Base-by-base conservation (phyloP, 805 yeast genomes). In the Metschnikowia baotianmanensis region DNA sequence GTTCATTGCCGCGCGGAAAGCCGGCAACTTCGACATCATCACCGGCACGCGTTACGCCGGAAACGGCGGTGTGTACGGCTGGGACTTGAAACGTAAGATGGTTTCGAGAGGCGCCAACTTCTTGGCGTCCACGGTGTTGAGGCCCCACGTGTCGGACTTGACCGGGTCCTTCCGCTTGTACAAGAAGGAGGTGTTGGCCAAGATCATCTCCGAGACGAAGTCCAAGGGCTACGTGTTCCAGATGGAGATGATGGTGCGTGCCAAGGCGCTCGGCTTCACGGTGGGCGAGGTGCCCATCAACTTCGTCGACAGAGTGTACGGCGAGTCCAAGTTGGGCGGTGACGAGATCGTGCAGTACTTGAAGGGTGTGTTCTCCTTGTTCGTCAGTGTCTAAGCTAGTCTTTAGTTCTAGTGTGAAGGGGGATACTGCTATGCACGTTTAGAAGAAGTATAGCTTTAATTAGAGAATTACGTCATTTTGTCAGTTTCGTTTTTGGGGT, bases 161-260 rank as follows among this genome's bases (percentile, higher is more conserved):
- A 83, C 91, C 20, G 91, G 91, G 23, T 80, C 86, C 18, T 83
- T 77, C 73, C 76, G 89, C 58, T 72, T 83, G 50, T 83, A 84
- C 70, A 82, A 82, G 61, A 83, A 82, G 61, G 77, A 73, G 4
- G 89, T 75, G 2, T 71, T 83, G 59, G 76, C 78, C 47, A 76
- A 79, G 56, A 75, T 84, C 48, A 84, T 83, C 48, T 76, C 69
- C 35, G 83, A 72, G 43, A 83, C 90, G 34, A 72, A 76, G 57
- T 78, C 86, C 26, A 83, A 84, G 65, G 91, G 91, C 37, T 83
- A 84, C 54, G 91, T 84, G 30, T 83, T 83, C 77, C 91, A 83
- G 67, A 83, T 83, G 91, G 91, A 83, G 65, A 83, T 83, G 89
- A 82, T 83, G 78, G 91, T 83, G 18, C 77, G 91, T 51, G 91